These are phyloP conservation scores for Acanthamoeba castellanii DNA, from an alignment of 208 protist species.

Conservation along the genomic window DNA sequence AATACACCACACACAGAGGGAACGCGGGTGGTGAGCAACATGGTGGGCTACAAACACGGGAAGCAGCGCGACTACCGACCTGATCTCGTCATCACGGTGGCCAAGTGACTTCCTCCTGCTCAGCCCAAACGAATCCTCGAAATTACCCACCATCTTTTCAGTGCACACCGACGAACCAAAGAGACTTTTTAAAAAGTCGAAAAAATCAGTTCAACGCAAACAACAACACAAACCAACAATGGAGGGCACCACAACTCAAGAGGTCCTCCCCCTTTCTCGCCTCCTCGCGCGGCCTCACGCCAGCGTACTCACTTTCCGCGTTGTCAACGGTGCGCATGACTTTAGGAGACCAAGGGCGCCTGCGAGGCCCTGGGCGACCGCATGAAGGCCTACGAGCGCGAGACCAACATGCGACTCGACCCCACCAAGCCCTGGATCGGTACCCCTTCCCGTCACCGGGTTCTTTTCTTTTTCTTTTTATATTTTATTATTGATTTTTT, in stretches of 20 bases:
- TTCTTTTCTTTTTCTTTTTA: background rate
- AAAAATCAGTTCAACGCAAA: too few species aligned
- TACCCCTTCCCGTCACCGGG: background rate
- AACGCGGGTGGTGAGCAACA: conserved; percentile 55
- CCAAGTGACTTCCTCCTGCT: background rate
- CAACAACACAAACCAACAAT: too few species aligned
- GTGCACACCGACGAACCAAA: too few species aligned
- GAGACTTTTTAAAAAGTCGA: too few species aligned
- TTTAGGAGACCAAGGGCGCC: background rate
- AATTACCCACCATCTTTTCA: too few species aligned
- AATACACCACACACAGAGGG: background rate
- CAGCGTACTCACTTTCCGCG: too few species aligned
- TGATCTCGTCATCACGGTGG: background rate
- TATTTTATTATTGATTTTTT: background rate
- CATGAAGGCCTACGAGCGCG: conserved; percentile 82
- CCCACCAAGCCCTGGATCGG: conserved; percentile 69
- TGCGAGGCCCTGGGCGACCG: conserved; percentile 75
- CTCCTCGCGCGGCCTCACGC: too few species aligned
- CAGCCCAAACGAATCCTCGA: background rate
- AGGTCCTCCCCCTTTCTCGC: background rate
- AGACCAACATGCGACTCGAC: conserved; percentile 34
- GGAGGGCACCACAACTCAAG: background rate
- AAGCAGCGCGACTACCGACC: background rate
- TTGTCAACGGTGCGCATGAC: too few species aligned
- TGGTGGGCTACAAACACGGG: conserved; percentile 47